A percentile compares a stretch with the other conserved stretches of the same genome.
Conservation (phyloP, 306 rosid genomes). For the Styphnolobium japonicum region DNA sequence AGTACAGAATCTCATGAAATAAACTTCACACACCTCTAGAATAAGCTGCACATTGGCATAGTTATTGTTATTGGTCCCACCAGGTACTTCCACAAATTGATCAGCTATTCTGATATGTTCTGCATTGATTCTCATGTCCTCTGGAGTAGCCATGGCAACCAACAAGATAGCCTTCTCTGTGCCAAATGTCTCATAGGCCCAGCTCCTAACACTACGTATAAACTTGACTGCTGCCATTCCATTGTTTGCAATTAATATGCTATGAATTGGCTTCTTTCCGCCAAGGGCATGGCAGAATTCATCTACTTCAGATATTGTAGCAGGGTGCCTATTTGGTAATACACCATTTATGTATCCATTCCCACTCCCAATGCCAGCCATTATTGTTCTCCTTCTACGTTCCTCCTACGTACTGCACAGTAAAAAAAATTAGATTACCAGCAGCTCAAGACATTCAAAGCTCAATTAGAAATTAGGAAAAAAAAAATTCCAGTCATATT, state of each 20-base stretch:
- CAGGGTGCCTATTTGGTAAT: slow-evolving; percentile 57
- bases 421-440: slow-evolving; percentile 18
- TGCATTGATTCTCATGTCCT: slow-evolving; percentile 99
- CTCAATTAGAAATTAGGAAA: not conserved
- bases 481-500: too few relatives aligned
- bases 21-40: slow-evolving; percentile 69
- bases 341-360: slow-evolving; percentile 59
- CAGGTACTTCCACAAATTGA: slow-evolving; percentile 99
- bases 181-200: slow-evolving; percentile 98
- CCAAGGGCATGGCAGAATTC: slow-evolving; percentile 84
- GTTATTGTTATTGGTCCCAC: slow-evolving; percentile 98
- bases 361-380: slow-evolving; percentile 53
- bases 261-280: slow-evolving; percentile 90
- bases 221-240: slow-evolving; percentile 99
- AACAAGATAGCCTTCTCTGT: slow-evolving; percentile 90
- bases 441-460: slow-evolving; percentile 11
- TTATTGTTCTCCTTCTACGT: slow-evolving; percentile 38
- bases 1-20: slow-evolving; percentile 17
- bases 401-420: slow-evolving; percentile 57
- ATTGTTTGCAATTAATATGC: slow-evolving; percentile 94
- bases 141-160: slow-evolving; percentile 99
- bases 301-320: slow-evolving; percentile 67
- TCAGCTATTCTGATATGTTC: slow-evolving; percentile 99
- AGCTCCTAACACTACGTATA: slow-evolving; percentile 89
- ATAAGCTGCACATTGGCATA: slow-evolving; percentile 98